Evolutionary conservation across 2,329 filamentous ascomycete species (phyloP), one percentile per base, ranked within the genome.

Genomic region (Blumeriella jaapii): DNA sequence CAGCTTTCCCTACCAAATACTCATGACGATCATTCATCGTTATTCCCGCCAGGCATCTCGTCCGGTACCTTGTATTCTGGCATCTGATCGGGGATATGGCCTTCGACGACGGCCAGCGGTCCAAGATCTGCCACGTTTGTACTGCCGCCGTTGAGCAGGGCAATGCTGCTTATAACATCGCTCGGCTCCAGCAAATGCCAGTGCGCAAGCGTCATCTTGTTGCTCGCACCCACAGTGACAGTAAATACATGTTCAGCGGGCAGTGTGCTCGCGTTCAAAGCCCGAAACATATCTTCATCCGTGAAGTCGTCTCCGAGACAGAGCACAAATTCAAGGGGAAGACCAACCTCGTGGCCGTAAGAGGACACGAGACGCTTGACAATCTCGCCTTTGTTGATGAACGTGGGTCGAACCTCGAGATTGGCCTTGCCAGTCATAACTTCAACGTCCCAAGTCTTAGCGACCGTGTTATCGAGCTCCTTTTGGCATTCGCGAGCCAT

Each of bases 361-460:
- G 77, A 76, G 14, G 73, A 64, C 23, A 96, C 77, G 12, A 98
- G 69, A 5, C 79, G 76, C 62, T 85, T 87, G 11, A 79, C 83
- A 46, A 96, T 96, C 60, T 93, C 86, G 18, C 91, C 91, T 66
- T 98, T 98, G 69, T 96, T 96, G 63, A 98, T 86, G 53, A 93
- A 94, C 1, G 79, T 87, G 17, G 89, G 89, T n/a, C 91, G 79
- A 19, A 96, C 89, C 60, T 98, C 91, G 16, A 98, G 68, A 56
- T 96, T 96, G 42, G 89, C 89, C 63, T 96, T 98, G 50, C 91
- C 91, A 0, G 78, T 74, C 86, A 96, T 96, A 40, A 98, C 86
- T 52, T 96, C 89, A 3, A 96, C 83, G 30, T 94, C 86, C 72
- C 80, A 94, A 45, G 75, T 75, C 54, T 77, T 80, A 33, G 65